phyloP scores from a whole-genome alignment of 768 basidiomycete genomes.

The Rhizopogon roseolus region DNA sequence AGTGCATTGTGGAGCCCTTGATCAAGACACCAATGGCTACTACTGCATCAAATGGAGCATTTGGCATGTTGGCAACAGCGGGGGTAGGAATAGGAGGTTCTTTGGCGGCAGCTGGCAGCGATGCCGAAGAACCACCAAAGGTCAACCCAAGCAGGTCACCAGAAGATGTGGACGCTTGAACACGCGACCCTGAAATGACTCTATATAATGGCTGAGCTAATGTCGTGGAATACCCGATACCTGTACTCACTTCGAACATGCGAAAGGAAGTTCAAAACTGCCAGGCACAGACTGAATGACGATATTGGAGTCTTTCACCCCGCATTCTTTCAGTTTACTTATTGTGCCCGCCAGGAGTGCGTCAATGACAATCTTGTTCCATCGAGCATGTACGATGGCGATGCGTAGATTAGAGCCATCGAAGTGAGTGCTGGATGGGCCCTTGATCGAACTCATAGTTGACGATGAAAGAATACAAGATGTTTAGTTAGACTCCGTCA shows the following conservation, averaged over 20 bases:
- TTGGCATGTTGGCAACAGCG: slow-evolving; percentile 34
- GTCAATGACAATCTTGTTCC: slow-evolving; percentile 88
- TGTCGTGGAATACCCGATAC: not conserved
- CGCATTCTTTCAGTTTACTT: slow-evolving; percentile 73
- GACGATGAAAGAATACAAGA: not conserved
- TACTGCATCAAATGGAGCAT: slow-evolving; percentile 84
- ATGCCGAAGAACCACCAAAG: slow-evolving; percentile 33
- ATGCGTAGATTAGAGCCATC: slow-evolving; percentile 82
- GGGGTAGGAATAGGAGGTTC: slow-evolving; percentile 52
- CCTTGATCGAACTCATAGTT: slow-evolving; percentile 60
- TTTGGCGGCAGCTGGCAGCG: slow-evolving; percentile 25
- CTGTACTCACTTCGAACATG: slow-evolving; percentile 68
- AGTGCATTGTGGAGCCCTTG: slow-evolving; percentile 98
- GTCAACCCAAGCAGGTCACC: slow-evolving; percentile 68
- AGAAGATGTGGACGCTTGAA: slow-evolving; percentile 74
- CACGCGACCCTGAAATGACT: slow-evolving; percentile 82
- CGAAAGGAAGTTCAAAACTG: slow-evolving; percentile 88
- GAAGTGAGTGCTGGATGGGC: slow-evolving; percentile 54
- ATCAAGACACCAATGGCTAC: slow-evolving; percentile 98
- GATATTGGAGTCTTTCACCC: slow-evolving; percentile 89
- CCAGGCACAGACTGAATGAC: slow-evolving; percentile 90
- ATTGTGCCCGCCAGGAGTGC: slow-evolving; percentile 79
- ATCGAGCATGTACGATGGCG: slow-evolving; percentile 93
- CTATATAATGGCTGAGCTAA: slow-evolving; percentile 35
- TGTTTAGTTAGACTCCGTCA: not conserved